Evolutionary conservation across 345 rosid genomes (phyloP), one percentile per base, ranked within the genome.

Genomic region (Gynandropsis gynandra): DNA sequence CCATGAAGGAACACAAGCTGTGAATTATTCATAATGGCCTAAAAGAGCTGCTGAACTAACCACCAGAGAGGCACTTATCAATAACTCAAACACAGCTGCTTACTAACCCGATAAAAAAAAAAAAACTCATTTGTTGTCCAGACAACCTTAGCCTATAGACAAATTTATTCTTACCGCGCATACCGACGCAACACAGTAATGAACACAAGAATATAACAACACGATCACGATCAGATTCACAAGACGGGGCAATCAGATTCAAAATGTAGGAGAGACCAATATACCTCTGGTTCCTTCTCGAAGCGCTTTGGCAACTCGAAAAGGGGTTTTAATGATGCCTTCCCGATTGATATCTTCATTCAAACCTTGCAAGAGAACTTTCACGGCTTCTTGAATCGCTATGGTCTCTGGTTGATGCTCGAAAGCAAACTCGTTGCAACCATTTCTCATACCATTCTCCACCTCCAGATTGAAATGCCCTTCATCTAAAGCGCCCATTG

Each of bases 301-400:
- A 56, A 93, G 79, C 8, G 99, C 94, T 68, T 85, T 88, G 42
- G 99, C 97, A 32, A 93, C 97, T 24, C 99, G 95, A 59, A 80
- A 65, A 41, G 99, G 95, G 48, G 99, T 93, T 72, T 76, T 93
- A 54, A 65, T 83, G 52, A 93, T 65, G 32, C 99, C 99, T 70
- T 88, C 94, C 38, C 99, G 74, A 46, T 77, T 62, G 59, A 83
- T 15, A 77, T 93, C 88, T 47, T 93, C 95, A 31, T 78, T 75
- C 50, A 93, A 63, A 40, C 97, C 95, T 65, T 80, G 80, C 58
- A 93, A 57, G 57, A 93, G 82, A 64, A 78, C 74, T 64, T 75
- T 80, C 3, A 93, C 97, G 55, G 97, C 95, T 49, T 78, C 81
- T 66, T 77, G 66, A 59, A 93, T 88, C n/a, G 84, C 81, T 42